Evolutionary conservation across 768 basidiomycete species (phyloP), one percentile per base, ranked within the genome.

Genomic region (Kwoniella dejecticola): DNA sequence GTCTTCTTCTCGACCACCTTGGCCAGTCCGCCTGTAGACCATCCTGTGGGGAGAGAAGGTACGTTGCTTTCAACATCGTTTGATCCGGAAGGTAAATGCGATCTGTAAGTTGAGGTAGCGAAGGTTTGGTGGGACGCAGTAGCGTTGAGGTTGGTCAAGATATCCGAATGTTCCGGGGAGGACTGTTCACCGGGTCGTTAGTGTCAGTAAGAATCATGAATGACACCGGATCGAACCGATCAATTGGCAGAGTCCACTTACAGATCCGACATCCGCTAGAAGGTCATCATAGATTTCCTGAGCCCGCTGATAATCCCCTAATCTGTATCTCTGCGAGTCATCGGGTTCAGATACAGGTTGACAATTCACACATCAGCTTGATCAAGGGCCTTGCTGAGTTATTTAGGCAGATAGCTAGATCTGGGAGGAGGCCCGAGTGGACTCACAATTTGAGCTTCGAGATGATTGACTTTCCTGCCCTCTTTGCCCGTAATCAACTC

Each of bases 381-480:
- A n/a, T n/a, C n/a, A n/a, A n/a, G n/a, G n/a, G n/a, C n/a, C n/a
- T n/a, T n/a, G n/a, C n/a, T n/a, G n/a, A n/a, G n/a, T n/a, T n/a
- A n/a, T n/a, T 53, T 33, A 53, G 36, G 15, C 41, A 42, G 19
- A 6, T 8, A 42, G 41, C 41, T 42, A 8, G 10, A 42, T n/a
- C 6, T n/a, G 11, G 17, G 19, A 42, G 6, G 10, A 13, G 7
- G 11, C 19, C 8, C 10, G 59, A 15, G 48, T 7, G 15, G 64
- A 81, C 88, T 69, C 75, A 91, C 93, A 79, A 94, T 80, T 75
- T 96, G 93, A 27, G 91, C 92, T 75, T 92, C 89, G 15, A 96
- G 82, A 80, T 93, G 90, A 45, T 85, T 70, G 33, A 86, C 82
- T 12, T 88, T 89, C 63, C 89, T 81, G 8, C 79, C 83, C 10